These are phyloP conservation scores for Hypoxylon sp. DNA, from an alignment of 2,329 filamentous ascomycete species.

Conservation along the genomic window DNA sequence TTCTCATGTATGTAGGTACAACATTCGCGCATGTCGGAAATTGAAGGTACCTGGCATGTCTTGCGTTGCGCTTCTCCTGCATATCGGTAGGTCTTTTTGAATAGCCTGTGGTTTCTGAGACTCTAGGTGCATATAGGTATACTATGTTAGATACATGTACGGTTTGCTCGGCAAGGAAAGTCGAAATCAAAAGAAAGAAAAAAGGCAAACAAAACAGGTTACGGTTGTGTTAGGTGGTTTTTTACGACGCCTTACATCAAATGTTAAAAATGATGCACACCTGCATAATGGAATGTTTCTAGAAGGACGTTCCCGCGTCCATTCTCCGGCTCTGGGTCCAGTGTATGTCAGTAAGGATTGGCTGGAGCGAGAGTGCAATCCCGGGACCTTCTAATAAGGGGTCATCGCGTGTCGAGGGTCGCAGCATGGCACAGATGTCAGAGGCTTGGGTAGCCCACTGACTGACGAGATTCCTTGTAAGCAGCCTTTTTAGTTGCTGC, in stretches of 20 bases:
- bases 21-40: constrained; percentile 22
- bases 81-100: constrained; percentile 26
- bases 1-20: no score
- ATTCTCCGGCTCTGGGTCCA: constrained; percentile 30
- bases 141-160: no score
- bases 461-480: constrained; percentile 10
- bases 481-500: no score
- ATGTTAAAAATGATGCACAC: constrained; percentile 37
- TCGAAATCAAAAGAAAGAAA: constrained; percentile 12
- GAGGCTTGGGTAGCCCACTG: constrained; percentile 17
- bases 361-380: constrained; percentile 24
- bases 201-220: constrained; percentile 21
- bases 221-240: constrained; percentile 8
- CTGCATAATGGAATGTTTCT: constrained; percentile 46
- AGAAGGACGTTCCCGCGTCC: constrained; percentile 37
- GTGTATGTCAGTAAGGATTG: no score
- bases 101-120: constrained; percentile 30
- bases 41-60: constrained; percentile 14
- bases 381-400: constrained; percentile 13
- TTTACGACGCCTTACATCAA: constrained; percentile 18
- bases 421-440: constrained; percentile 15
- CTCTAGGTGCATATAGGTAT: no score
- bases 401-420: constrained; percentile 7
- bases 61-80: constrained; percentile 18
- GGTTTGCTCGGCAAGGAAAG: constrained; percentile 13